Evolutionary conservation across 2,329 filamentous ascomycete genomes (phyloP), one percentile per base, ranked within the genome.

Genomic region (Lizonia empirigonia): DNA sequence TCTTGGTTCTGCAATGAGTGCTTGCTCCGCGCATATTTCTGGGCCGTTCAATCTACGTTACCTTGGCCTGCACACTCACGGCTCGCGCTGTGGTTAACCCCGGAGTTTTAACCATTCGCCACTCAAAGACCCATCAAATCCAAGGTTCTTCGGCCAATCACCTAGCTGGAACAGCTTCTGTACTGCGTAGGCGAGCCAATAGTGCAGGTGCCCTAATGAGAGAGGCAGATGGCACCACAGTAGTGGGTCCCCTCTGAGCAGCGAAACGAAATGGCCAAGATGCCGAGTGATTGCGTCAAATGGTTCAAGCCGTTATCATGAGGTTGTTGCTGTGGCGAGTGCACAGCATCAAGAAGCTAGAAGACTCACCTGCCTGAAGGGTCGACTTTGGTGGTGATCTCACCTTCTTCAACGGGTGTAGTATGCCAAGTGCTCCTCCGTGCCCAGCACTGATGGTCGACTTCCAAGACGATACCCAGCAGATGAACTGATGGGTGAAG

Each of bases 231-330:
- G n/a, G n/a, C n/a, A n/a, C n/a, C n/a, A n/a, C n/a, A n/a, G n/a
- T n/a, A n/a, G n/a, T n/a, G n/a, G n/a, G n/a, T n/a, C n/a, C n/a
- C n/a, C n/a, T n/a, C n/a, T n/a, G n/a, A n/a, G n/a, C n/a, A n/a
- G n/a, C 30, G 15, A 37, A 44, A 27, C 38, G 38, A 42, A 20
- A 29, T 20, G 29, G 50, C 50, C 50, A 53, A 53, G 50, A 27
- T 44, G 50, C 50, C 50, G 39, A 48, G 44, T 40, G 44, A 48
- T 53, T 44, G 50, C 44, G 39, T 44, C 50, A 53, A 40, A 53
- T 53, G 44, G 34, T 39, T 44, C 23, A 29, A 37, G 35, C n/a
- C 8, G 38, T 36, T 39, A 46, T 53, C 44, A 44, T 20, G 16
- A 39, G 39, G n/a, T 18, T 38, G 15, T 44, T 44, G 44, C 50